These are phyloP conservation scores for Diplocarpon mali DNA, from an alignment of 2,329 filamentous ascomycete species.

Conservation along the genomic window DNA sequence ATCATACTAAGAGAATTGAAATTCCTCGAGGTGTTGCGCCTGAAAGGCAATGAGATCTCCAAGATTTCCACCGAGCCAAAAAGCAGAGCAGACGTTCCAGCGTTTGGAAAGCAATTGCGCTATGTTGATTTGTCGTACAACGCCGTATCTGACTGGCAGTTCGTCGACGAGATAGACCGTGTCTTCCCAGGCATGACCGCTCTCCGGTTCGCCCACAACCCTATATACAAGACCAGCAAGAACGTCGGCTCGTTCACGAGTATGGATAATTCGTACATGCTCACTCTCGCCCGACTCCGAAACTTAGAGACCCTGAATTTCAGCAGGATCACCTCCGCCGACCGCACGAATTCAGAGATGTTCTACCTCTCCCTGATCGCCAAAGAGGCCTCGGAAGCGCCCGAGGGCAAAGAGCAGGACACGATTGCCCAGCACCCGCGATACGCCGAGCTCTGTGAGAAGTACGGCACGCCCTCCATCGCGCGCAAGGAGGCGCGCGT, in stretches of 20 bases:
- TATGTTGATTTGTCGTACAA: slow-evolving; percentile 70
- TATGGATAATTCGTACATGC: slow-evolving; percentile 78
- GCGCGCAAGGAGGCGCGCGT: slow-evolving; percentile 36
- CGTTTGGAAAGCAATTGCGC: slow-evolving; percentile 18
- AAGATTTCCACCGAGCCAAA: slow-evolving; percentile 35
- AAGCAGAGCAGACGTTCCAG: not conserved
- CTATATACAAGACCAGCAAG: slow-evolving; percentile 48
- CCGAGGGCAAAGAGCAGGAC: slow-evolving; percentile 39
- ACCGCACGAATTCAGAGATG: slow-evolving; percentile 79
- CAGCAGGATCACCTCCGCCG: slow-evolving; percentile 55
- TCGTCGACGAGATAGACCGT: slow-evolving; percentile 56
- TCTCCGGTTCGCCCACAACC: slow-evolving; percentile 77
- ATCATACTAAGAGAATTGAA: slow-evolving; percentile 39
- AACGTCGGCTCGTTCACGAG: slow-evolving; percentile 35
- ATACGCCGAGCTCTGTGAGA: slow-evolving; percentile 61
- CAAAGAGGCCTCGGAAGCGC: slow-evolving; percentile 55
- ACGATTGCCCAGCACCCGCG: slow-evolving; percentile 58
- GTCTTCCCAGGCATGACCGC: slow-evolving; percentile 64
- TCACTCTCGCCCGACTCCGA: slow-evolving; percentile 66
- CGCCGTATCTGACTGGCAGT: slow-evolving; percentile 55
- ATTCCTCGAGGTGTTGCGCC: slow-evolving; percentile 47
- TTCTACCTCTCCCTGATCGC: slow-evolving; percentile 85
- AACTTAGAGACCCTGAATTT: slow-evolving; percentile 63
- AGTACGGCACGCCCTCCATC: slow-evolving; percentile 63
- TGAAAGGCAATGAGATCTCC: slow-evolving; percentile 69